A percentile compares a stretch with the other conserved stretches of the same genome.
Conservation (phyloP, 768 basidiomycete species). For the Lactarius quietus region DNA sequence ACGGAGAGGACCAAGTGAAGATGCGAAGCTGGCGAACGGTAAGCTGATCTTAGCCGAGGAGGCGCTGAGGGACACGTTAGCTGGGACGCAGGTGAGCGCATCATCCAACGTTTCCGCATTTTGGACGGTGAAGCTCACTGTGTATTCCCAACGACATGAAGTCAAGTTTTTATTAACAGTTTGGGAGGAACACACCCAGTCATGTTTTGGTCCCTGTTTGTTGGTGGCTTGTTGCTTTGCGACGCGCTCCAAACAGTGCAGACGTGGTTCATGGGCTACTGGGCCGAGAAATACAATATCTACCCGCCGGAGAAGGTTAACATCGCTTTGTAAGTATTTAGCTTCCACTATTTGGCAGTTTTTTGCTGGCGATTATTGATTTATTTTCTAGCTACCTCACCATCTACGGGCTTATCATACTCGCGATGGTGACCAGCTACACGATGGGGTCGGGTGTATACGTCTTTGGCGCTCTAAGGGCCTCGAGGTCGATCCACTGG, state of each 20-base stretch:
- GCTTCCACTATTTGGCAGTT: neutral
- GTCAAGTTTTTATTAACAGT: conserved; percentile 33
- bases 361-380: neutral
- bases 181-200: conserved; percentile 29
- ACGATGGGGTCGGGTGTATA: conserved; percentile 37
- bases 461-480: conserved; percentile 47
- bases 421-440: conserved; percentile 35
- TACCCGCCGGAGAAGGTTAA: conserved; percentile 35
- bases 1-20: conserved; percentile 25
- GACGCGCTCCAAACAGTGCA: conserved; percentile 31
- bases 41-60: conserved; percentile 65
- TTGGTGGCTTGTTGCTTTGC: conserved; percentile 27
- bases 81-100: conserved; percentile 40
- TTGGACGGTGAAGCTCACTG: conserved; percentile 14
- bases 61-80: conserved; percentile 53
- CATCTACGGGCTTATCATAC: conserved; percentile 39
- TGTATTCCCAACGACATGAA: conserved; percentile 15
- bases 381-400: conserved; percentile 43
- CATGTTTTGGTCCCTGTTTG: conserved; percentile 34
- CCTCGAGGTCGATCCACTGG: conserved; percentile 52
- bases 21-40: conserved; percentile 37
- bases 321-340: conserved; percentile 33
- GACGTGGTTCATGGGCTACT: conserved; percentile 44
- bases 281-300: conserved; percentile 42
- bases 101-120: neutral